Percentiles rank a stretch among this genome's conserved stretches.
These are phyloP conservation scores for Blastocystis hominis DNA, from an alignment of 352 stramenopile genomes.

Conservation along the genomic window DNA sequence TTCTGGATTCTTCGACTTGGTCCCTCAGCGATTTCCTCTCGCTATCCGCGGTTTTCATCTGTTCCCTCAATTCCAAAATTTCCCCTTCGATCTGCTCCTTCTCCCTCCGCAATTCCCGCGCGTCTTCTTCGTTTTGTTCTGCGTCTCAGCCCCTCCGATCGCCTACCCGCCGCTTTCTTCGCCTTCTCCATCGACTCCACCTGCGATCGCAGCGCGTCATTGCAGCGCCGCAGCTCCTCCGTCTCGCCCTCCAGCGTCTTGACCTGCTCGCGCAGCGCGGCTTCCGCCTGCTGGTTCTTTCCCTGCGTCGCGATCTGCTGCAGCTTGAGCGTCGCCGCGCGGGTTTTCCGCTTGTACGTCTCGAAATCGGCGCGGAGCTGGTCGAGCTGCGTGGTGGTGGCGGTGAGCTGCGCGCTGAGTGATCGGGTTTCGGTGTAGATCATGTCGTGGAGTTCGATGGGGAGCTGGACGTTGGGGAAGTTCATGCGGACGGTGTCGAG, in stretches of 20 bases:
- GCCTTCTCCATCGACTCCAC: not conserved
- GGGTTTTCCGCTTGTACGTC: not conserved
- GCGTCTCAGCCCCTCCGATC: not conserved
- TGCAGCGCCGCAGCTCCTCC: not conserved
- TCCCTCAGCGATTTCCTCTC: not conserved
- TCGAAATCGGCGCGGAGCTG: not conserved
- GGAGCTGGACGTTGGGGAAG: constrained; percentile 9
- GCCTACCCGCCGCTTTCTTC: not conserved
- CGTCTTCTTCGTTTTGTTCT: not conserved
- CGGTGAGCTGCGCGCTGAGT: not conserved
- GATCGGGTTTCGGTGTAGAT: not conserved
- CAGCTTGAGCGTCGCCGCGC: constrained; percentile 30
- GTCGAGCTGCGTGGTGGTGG: not conserved
- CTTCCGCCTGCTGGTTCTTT: not conserved
- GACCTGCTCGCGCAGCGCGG: not conserved
- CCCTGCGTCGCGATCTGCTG: not conserved
- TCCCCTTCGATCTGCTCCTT: not conserved
- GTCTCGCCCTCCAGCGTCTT: not conserved
- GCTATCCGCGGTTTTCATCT: not conserved
- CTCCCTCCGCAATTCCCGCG: not conserved
- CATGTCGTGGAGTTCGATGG: not conserved
- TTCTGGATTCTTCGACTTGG: not conserved
- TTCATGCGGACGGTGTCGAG: not conserved
- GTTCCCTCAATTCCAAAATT: not conserved
- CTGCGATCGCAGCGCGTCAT: not conserved